Conservation (phyloP, 2,329 filamentous ascomycete genomes). For the Lasiodiplodia citricola region DNA sequence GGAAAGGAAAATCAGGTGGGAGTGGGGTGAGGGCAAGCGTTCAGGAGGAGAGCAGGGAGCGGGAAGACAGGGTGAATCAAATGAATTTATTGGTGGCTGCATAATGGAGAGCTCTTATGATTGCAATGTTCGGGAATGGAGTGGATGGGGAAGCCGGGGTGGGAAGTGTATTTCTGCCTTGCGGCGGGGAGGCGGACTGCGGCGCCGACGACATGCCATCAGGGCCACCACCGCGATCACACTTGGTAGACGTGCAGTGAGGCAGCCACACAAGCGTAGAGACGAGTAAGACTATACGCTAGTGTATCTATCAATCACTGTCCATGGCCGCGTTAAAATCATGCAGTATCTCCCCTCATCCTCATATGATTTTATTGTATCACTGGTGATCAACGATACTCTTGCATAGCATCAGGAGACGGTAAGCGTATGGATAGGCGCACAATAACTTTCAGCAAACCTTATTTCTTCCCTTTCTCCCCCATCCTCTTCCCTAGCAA, state of each 20-base stretch:
- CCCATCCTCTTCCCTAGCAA: not conserved
- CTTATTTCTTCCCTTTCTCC: too few species aligned
- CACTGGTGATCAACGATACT: too few species aligned
- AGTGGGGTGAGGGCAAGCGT: not conserved
- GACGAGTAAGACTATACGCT: not conserved
- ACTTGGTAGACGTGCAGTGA: not conserved
- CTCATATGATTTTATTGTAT: too few species aligned
- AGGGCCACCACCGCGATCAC: not conserved
- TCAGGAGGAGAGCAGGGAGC: not conserved
- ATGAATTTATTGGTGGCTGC: too few species aligned
- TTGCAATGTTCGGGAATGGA: too few species aligned
- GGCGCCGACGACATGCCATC: not conserved
- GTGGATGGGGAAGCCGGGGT: not conserved
- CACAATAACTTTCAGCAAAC: too few species aligned
- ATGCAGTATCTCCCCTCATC: too few species aligned
- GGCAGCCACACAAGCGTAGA: not conserved
- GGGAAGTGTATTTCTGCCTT: not conserved
- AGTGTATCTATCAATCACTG: not conserved
- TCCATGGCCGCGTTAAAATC: not conserved
- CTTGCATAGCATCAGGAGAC: too few species aligned
- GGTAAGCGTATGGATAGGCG: too few species aligned
- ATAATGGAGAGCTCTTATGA: too few species aligned
- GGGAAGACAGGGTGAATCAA: not conserved
- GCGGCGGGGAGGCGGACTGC: not conserved
- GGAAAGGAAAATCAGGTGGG: not conserved